Conservation (phyloP, 192 early-diverging fungal species). For the Entomortierella beljakovae region DNA sequence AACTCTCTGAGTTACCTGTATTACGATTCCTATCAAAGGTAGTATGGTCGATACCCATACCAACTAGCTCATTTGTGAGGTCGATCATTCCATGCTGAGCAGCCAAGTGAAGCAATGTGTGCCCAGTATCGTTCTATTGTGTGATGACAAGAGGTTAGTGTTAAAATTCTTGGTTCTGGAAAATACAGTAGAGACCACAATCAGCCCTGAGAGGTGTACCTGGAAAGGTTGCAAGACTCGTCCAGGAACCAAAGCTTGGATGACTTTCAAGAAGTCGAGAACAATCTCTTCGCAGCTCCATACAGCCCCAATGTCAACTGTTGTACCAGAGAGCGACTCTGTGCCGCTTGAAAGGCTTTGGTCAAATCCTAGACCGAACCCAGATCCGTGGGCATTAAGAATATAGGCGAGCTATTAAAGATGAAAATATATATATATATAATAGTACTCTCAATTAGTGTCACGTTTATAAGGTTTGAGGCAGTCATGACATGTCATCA, state of each 20-base stretch:
- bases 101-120: slow-evolving; percentile 36
- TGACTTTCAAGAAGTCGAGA: slow-evolving; percentile 36
- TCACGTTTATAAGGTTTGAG: too few species aligned
- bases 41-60: slow-evolving; percentile 45
- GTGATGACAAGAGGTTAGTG: too few species aligned
- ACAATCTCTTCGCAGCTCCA: slow-evolving; percentile 29
- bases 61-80: slow-evolving; percentile 24
- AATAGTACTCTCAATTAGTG: background rate
- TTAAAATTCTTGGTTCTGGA: too few species aligned
- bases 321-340: slow-evolving; percentile 15
- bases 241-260: slow-evolving; percentile 37
- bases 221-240: slow-evolving; percentile 30
- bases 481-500: too few species aligned
- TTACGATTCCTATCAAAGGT: slow-evolving; percentile 41
- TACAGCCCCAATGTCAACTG: slow-evolving; percentile 16
- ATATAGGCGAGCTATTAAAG: slow-evolving; percentile 28
- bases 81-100: slow-evolving; percentile 22
- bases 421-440: too few species aligned
- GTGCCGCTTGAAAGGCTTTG: slow-evolving; percentile 8
- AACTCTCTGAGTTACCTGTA: slow-evolving; percentile 20
- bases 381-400: slow-evolving; percentile 18
- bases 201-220: too few species aligned
- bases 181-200: too few species aligned
- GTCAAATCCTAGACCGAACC: background rate
- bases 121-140: slow-evolving; percentile 27